A percentile compares a stretch with the other conserved stretches of the same genome.
These are phyloP conservation scores for Peronospora belbahrii DNA, from an alignment of 352 stramenopile species.

Conservation along the genomic window DNA sequence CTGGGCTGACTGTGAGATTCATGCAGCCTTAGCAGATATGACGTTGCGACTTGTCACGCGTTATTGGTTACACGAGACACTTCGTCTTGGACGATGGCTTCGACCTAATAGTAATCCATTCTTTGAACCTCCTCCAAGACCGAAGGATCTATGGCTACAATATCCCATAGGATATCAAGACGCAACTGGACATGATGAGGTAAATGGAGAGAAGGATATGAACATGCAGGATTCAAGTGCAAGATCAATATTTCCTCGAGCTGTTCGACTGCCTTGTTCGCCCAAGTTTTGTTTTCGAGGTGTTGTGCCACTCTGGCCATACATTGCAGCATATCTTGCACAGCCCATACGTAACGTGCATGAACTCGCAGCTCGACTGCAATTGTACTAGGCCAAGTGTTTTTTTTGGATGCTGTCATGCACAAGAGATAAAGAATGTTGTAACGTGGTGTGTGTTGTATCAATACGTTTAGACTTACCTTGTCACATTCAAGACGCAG, in stretches of 20 bases:
- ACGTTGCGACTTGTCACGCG: conserved; percentile 29
- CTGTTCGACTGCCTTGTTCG: conserved; percentile 41
- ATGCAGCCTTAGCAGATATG: neutral
- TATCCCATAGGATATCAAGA: conserved; percentile 37
- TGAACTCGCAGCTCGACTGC: conserved; percentile 31
- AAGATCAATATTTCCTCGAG: conserved; percentile 3
- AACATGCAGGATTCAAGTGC: conserved; percentile 10
- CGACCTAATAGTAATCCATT: conserved; percentile 27
- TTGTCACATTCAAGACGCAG: conserved; percentile 17
- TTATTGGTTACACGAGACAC: conserved; percentile 49
- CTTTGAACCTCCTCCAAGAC: conserved; percentile 34
- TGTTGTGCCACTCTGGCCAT: conserved; percentile 65
- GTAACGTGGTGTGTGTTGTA: too few species aligned
- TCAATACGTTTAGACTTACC: too few species aligned
- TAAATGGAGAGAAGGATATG: conserved; percentile 13
- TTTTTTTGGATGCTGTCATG: neutral
- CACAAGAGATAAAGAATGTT: neutral
- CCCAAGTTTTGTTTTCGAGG: conserved; percentile 20
- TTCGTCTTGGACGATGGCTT: conserved; percentile 34
- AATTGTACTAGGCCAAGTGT: conserved; percentile 29
- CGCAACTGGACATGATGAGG: neutral
- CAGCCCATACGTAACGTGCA: conserved; percentile 31
- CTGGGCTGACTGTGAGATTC: conserved; percentile 29
- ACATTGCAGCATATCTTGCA: conserved; percentile 39
- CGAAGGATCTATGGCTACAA: conserved; percentile 15